These are phyloP conservation scores for Sclerotinia glacialis DNA, from an alignment of 2,329 filamentous ascomycete species.

Conservation along the genomic window DNA sequence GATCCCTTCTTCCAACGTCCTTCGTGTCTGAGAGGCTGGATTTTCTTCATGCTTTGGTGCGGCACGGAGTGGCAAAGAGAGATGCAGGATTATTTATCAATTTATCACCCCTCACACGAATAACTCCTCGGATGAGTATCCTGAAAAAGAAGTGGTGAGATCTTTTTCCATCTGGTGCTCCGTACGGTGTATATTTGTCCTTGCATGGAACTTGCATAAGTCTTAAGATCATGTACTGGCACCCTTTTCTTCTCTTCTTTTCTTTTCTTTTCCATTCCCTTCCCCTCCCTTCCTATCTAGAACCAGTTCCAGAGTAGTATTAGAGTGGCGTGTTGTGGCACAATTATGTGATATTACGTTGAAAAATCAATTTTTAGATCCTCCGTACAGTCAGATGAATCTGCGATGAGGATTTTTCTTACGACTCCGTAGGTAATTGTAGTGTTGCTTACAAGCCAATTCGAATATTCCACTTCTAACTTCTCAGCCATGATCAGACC, in stretches of 20 bases:
- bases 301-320: not conserved
- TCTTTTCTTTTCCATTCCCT: no score
- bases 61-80: no score
- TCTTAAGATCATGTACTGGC: no score
- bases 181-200: not conserved
- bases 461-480: not conserved
- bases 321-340: not conserved
- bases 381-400: conserved; percentile 4
- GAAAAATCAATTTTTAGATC: not conserved
- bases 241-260: not conserved
- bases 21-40: no score
- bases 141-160: not conserved
- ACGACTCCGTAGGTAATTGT: no score
- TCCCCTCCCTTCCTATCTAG: not conserved
- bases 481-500: not conserved
- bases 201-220: not conserved
- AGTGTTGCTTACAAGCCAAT: no score
- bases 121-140: not conserved
- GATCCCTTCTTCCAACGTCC: not conserved
- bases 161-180: not conserved
- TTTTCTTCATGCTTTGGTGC: no score
- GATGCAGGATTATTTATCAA: no score
- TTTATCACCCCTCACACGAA: not conserved
- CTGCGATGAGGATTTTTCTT: not conserved
- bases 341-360: not conserved